Conservation (phyloP, 192 early-diverging fungal genomes). For the Spinellus fusiger region DNA sequence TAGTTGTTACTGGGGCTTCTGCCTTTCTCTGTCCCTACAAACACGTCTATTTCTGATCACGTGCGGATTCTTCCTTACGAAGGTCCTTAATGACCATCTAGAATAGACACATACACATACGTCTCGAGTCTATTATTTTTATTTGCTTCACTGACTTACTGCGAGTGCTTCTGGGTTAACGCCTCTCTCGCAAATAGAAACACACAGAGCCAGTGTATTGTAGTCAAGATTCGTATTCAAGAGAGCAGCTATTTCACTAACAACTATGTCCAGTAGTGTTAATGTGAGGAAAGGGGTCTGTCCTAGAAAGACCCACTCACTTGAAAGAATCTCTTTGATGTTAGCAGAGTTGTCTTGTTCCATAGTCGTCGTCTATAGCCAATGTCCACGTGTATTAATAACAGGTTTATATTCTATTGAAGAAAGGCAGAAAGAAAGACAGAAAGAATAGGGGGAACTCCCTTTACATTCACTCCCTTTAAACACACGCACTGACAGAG, state of each 20-base stretch:
- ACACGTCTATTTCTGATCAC: too few species aligned
- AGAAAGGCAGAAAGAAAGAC: too few species aligned
- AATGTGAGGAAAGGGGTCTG: too few species aligned
- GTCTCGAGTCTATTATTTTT: background rate
- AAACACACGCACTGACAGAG: too few species aligned
- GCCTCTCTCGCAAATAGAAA: conserved; percentile 72
- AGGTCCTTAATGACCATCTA: conserved; percentile 11
- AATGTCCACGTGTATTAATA: background rate
- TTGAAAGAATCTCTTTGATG: background rate
- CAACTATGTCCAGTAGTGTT: too few species aligned
- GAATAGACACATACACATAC: background rate
- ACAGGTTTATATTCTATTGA: too few species aligned
- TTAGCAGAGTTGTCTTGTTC: background rate
- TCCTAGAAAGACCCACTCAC: too few species aligned
- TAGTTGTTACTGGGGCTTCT: background rate
- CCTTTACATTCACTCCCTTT: too few species aligned
- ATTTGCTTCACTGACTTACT: conserved; percentile 10
- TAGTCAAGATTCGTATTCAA: conserved; percentile 70
- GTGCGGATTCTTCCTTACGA: background rate
- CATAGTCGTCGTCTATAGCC: background rate
- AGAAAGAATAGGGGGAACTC: too few species aligned
- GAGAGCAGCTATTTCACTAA: conserved; percentile 67
- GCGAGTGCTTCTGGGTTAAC: conserved; percentile 79
- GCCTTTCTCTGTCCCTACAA: background rate
- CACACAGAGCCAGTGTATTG: conserved; percentile 65